phyloP scores from a whole-genome alignment of 2,329 filamentous ascomycete genomes.

The Emergomyces africanus region DNA sequence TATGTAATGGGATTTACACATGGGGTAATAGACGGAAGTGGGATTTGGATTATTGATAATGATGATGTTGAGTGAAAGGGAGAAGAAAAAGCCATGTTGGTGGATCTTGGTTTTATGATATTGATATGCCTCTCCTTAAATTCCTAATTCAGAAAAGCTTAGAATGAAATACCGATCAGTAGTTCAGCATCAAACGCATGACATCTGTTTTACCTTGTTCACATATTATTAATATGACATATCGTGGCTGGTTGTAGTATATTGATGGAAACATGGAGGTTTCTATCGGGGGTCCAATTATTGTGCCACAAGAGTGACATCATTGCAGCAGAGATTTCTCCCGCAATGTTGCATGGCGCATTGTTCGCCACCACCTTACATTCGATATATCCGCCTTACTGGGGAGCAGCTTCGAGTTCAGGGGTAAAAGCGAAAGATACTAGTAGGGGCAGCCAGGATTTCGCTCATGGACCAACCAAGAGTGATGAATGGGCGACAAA shows the following conservation, averaged over 20 bases:
- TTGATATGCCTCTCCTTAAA: not conserved
- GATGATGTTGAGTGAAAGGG: not conserved
- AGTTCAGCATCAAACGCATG: not conserved
- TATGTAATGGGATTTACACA: not conserved
- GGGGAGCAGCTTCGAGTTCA: too few species aligned
- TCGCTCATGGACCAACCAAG: not conserved
- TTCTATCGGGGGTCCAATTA: not conserved
- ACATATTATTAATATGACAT: not conserved
- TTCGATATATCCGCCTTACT: too few species aligned
- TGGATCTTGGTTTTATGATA: not conserved
- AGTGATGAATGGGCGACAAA: too few species aligned
- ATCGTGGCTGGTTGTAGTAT: not conserved
- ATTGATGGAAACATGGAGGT: not conserved
- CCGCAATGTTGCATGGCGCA: not conserved
- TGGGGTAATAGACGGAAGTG: not conserved
- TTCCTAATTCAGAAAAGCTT: not conserved
- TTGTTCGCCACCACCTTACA: not conserved
- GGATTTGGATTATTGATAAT: not conserved
- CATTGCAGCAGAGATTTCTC: not conserved
- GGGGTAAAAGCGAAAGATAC: too few species aligned
- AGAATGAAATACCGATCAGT: not conserved
- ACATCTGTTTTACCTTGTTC: too few species aligned
- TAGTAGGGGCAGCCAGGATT: not conserved
- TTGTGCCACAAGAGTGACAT: not conserved
- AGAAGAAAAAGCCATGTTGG: not conserved